Evolutionary conservation across 495 filamentous ascomycete genomes (phyloP), one percentile per base, ranked within the genome.

Genomic region (Neurospora sp.): DNA sequence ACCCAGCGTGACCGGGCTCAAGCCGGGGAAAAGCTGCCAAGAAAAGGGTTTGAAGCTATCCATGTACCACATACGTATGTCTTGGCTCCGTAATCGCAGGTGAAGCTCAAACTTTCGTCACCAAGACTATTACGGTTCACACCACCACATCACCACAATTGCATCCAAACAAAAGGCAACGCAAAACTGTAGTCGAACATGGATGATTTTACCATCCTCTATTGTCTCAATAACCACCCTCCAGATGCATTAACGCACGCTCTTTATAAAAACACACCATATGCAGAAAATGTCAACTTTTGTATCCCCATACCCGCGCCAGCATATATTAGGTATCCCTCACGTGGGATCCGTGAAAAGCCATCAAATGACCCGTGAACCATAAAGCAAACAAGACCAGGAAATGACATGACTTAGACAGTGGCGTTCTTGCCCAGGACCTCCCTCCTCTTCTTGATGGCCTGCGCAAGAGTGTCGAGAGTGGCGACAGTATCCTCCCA

Each of bases 401-500:
- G 27, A 65, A 65, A 35, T 31, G 27, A 35, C 53, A 65, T 37
- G 53, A 35, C 14, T 35, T 65, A 65, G 20, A 5, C 46, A 27
- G 20, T 71, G 69, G 76, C 76, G 31, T 81, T 79, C 16, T 73
- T 69, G 72, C 71, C 27, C 11, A 83, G 76, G 3, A 84, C 73
- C 74, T 89, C 84, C 74, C 90, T 84, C 72, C 93, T 81, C 77
- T 88, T 84, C 77, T 89, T 88, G n/a, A 97, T 93, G 9, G 94
- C 92, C 72, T 90, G 86, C 11, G 96, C 96, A 48, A 99, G 86
- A 44, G 85, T 82, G 76, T 92, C 92, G 14, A 99, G 87, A 16
- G 94, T 91, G 4, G 81, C 81, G 75, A 94, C 90, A n/a, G 96
- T 99, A 76, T 96, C 93, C 75, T 96, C 91, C 93, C 93, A 97